These are phyloP conservation scores for Cocos nucifera DNA, from an alignment of 176 grass and related monocot species.

Conservation along the genomic window DNA sequence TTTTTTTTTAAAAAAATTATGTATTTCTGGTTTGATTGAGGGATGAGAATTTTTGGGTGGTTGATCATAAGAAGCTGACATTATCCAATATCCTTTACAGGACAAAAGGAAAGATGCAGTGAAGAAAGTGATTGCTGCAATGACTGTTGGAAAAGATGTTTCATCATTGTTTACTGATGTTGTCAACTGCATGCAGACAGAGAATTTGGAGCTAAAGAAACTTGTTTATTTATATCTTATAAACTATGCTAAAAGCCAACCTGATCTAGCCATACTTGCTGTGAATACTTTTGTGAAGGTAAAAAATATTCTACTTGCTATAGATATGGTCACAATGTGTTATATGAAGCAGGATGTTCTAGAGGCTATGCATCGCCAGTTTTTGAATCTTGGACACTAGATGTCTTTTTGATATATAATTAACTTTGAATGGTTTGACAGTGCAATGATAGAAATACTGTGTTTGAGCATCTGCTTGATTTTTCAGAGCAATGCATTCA, in stretches of 20 bases:
- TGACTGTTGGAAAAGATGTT: conserved; percentile 99
- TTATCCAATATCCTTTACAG: conserved; percentile 34
- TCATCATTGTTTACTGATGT: conserved; percentile 96
- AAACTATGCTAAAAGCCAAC: conserved; percentile 98
- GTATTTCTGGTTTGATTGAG: conserved; percentile 5
- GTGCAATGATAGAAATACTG: too few species aligned
- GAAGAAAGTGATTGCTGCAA: conserved; percentile 98
- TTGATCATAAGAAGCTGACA: too few species aligned
- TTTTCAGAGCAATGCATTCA: too few species aligned
- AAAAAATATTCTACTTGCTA: conserved; percentile 1
- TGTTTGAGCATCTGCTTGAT: too few species aligned
- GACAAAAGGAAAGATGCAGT: conserved; percentile 98
- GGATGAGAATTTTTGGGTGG: neutral
- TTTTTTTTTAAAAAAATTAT: neutral
- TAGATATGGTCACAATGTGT: too few species aligned
- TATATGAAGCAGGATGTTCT: too few species aligned
- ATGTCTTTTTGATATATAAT: too few species aligned
- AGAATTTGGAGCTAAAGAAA: conserved; percentile 96
- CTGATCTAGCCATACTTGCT: conserved; percentile 95
- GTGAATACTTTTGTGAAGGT: conserved; percentile 99
- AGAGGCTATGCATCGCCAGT: too few species aligned
- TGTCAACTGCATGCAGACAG: conserved; percentile 98
- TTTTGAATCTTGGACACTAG: too few species aligned
- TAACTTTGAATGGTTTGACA: too few species aligned
- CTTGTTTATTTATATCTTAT: conserved; percentile 98